Conservation (phyloP, 148 eudicot species). For the Fagopyrum esculentum region DNA sequence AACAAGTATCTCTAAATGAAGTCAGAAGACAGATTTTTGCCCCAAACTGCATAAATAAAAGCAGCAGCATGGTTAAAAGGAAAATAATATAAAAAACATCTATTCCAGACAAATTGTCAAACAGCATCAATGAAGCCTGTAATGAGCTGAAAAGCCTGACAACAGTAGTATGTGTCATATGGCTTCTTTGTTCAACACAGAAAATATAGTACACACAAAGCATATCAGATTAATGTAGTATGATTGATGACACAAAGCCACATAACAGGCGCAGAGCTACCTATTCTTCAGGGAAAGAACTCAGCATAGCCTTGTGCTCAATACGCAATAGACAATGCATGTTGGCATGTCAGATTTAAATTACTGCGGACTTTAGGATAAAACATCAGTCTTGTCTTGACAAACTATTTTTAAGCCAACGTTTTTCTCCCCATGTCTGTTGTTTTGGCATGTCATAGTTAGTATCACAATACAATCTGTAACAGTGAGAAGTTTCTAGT, state of each 20-base stretch:
- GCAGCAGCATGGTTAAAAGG: neutral
- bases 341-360: neutral
- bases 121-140: neutral
- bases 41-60: conserved; percentile 52
- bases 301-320: neutral
- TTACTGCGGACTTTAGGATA: neutral
- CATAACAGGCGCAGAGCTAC: neutral
- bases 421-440: neutral
- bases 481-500: neutral
- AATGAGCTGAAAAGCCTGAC: neutral
- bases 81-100: neutral
- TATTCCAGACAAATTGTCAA: neutral
- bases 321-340: neutral
- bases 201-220: neutral
- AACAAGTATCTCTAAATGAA: conserved; percentile 87
- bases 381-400: neutral
- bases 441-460: neutral
- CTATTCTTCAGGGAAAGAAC: neutral
- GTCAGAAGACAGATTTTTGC: conserved; percentile 91
- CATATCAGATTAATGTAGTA: neutral
- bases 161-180: neutral
- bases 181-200: neutral
- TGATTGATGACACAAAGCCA: neutral
- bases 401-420: neutral
- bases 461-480: neutral